Evolutionary conservation across 306 rosid species (phyloP).

Genomic region (Cicer cuneatum): DNA sequence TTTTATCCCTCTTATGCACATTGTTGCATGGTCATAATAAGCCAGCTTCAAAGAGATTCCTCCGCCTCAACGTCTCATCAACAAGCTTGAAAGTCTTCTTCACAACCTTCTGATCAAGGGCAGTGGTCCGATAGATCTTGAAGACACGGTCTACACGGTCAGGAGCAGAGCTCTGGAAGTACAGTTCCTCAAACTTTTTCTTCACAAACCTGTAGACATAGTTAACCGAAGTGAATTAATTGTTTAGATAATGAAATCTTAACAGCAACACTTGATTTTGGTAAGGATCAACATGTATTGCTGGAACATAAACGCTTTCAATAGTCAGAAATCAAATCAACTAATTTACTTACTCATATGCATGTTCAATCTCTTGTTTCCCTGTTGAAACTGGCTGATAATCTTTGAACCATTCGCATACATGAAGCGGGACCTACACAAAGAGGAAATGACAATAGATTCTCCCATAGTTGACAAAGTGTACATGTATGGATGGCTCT

Average conservation of each 20-base stretch:
- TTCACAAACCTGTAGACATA: slow-evolving; percentile 76
- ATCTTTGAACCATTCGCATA: slow-evolving; percentile 95
- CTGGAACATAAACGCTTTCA: slow-evolving; percentile 22
- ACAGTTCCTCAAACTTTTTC: slow-evolving; percentile 92
- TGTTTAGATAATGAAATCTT: neutral
- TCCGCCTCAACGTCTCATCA: slow-evolving; percentile 88
- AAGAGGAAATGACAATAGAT: slow-evolving; percentile 41
- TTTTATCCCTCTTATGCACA: slow-evolving; percentile 31
- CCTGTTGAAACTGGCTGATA: slow-evolving; percentile 91
- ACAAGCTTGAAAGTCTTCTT: slow-evolving; percentile 99
- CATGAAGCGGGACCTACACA: slow-evolving; percentile 83
- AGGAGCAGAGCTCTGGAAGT: slow-evolving; percentile 87
- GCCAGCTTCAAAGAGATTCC: slow-evolving; percentile 96
- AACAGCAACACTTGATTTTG: neutral
- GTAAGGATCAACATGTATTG: slow-evolving; percentile 10
- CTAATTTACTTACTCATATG: slow-evolving; percentile 77
- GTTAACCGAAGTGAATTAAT: neutral
- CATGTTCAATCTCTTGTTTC: slow-evolving; percentile 92
- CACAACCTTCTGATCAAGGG: slow-evolving; percentile 96
- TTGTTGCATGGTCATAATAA: slow-evolving; percentile 64
- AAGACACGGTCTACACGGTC: slow-evolving; percentile 92
- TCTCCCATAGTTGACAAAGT: slow-evolving; percentile 34
- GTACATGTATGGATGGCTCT: slow-evolving; percentile 43
- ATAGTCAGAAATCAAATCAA: slow-evolving; percentile 29
- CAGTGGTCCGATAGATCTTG: slow-evolving; percentile 92